Evolutionary conservation across 108 stramenopile genomes (phyloP).

Genomic region (Pseudonitzschia delicatissima): DNA sequence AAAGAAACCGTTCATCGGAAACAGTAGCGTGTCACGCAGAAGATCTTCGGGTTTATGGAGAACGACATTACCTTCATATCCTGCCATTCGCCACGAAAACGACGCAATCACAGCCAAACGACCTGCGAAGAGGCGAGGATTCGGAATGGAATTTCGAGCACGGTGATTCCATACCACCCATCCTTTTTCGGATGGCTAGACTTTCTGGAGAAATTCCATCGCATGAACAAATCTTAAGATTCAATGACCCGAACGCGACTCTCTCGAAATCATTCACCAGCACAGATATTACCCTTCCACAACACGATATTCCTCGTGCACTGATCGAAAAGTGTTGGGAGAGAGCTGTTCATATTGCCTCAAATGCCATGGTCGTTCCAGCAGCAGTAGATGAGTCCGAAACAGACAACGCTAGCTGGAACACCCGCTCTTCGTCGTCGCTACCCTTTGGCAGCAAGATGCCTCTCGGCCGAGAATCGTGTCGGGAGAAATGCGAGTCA

Average conservation of each 20-base stretch:
- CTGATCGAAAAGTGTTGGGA: constrained; percentile 40
- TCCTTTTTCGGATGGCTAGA: constrained; percentile 25
- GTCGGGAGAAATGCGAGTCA: constrained; percentile 14
- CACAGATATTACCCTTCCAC: constrained; percentile 14
- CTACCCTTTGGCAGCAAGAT: neutral
- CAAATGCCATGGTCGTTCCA: constrained; percentile 5
- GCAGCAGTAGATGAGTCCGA: neutral
- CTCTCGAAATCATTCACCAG: constrained; percentile 6
- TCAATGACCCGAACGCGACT: constrained; percentile 1
- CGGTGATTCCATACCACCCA: constrained; percentile 31
- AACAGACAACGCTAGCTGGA: neutral
- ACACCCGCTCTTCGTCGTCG: too few relatives aligned
- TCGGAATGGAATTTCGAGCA: constrained; percentile 31
- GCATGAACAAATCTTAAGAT: constrained; percentile 2
- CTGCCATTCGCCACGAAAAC: neutral
- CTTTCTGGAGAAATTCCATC: constrained; percentile 19
- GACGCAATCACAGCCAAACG: neutral
- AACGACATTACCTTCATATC: neutral
- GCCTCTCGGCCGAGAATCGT: neutral
- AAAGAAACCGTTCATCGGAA: neutral
- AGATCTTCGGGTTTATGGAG: constrained; percentile 26
- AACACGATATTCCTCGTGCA: constrained; percentile 20
- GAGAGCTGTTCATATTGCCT: constrained; percentile 40
- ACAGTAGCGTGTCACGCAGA: constrained; percentile 13
- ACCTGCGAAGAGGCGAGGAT: neutral